Conservation (phyloP, 768 basidiomycete genomes). For the Hortiboletus flavorubellus region DNA sequence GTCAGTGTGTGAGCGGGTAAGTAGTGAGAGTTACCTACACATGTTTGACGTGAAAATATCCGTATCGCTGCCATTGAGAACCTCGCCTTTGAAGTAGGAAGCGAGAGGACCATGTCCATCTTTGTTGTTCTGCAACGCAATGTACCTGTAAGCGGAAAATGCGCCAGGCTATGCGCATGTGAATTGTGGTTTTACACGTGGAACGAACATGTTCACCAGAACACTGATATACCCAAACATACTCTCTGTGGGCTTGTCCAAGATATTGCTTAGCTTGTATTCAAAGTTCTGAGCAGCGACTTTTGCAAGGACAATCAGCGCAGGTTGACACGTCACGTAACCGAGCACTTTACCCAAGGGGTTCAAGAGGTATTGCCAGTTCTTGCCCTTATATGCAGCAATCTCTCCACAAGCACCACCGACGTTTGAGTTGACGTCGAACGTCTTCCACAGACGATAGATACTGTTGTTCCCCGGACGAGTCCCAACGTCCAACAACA, state of each 20-base stretch:
- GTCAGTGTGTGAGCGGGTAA: slow-evolving; percentile 4
- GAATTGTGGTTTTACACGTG: slow-evolving; percentile 2
- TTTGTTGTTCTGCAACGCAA: slow-evolving; percentile 84
- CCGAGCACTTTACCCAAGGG: slow-evolving; percentile 59
- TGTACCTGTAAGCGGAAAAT: slow-evolving; percentile 89
- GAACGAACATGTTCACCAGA: slow-evolving; percentile 45
- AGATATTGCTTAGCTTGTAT: slow-evolving; percentile 88
- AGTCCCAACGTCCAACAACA: slow-evolving; percentile 92
- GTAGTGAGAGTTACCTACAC: slow-evolving; percentile 52
- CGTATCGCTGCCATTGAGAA: slow-evolving; percentile 76
- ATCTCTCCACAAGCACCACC: slow-evolving; percentile 98
- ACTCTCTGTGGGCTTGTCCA: slow-evolving; percentile 86
- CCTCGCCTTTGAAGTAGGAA: slow-evolving; percentile 97
- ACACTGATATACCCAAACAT: slow-evolving; percentile 98
- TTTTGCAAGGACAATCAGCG: slow-evolving; percentile 23
- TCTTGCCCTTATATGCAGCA: slow-evolving; percentile 86
- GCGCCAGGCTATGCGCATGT: slow-evolving; percentile 68
- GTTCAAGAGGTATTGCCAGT: slow-evolving; percentile 78
- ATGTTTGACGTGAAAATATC: slow-evolving; percentile 96
- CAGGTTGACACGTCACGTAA: neutral
- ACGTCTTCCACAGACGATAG: slow-evolving; percentile 94
- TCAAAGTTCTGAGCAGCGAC: slow-evolving; percentile 96
- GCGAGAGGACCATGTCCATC: slow-evolving; percentile 83
- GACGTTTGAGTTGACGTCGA: slow-evolving; percentile 88
- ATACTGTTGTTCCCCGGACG: slow-evolving; percentile 84